Evolutionary conservation across 2,329 filamentous ascomycete species (phyloP).

Genomic region (Apiospora kogelbergensis): DNA sequence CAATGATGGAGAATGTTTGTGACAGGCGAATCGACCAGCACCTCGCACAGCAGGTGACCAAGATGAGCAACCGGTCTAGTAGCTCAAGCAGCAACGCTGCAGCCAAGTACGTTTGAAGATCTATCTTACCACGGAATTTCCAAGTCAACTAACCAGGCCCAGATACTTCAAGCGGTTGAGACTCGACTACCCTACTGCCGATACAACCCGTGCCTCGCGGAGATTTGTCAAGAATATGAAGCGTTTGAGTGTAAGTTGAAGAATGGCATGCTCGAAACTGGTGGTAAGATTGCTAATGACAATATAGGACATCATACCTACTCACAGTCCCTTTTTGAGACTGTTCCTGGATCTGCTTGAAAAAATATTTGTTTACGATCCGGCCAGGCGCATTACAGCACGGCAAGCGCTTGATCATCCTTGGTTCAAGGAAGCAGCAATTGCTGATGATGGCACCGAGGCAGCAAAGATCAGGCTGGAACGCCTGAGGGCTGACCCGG

Average conservation of each 20-base stretch:
- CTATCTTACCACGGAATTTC: slow-evolving; percentile 27
- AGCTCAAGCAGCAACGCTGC: slow-evolving; percentile 59
- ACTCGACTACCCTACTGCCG: slow-evolving; percentile 63
- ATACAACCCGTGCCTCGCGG: slow-evolving; percentile 64
- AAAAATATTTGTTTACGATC: slow-evolving; percentile 70
- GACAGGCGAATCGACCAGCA: slow-evolving; percentile 57
- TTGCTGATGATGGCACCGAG: slow-evolving; percentile 67
- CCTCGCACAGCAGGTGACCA: slow-evolving; percentile 57
- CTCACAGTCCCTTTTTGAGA: slow-evolving; percentile 57
- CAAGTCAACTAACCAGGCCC: not conserved
- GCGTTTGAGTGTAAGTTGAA: slow-evolving; percentile 54
- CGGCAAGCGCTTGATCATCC: slow-evolving; percentile 65
- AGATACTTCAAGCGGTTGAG: slow-evolving; percentile 68
- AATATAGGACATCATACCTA: slow-evolving; percentile 64
- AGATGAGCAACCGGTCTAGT: slow-evolving; percentile 55
- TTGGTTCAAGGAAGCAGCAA: slow-evolving; percentile 65
- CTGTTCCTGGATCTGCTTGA: slow-evolving; percentile 64
- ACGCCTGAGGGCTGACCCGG: slow-evolving; percentile 44
- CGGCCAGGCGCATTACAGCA: slow-evolving; percentile 63
- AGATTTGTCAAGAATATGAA: slow-evolving; percentile 75
- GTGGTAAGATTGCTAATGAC: not conserved
- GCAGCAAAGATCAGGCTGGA: slow-evolving; percentile 63
- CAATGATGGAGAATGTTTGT: slow-evolving; percentile 74
- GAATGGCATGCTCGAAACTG: not conserved
- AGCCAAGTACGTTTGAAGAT: slow-evolving; percentile 51